Conservation (phyloP, 139 green algal genomes). For the Closterium sp. region DNA sequence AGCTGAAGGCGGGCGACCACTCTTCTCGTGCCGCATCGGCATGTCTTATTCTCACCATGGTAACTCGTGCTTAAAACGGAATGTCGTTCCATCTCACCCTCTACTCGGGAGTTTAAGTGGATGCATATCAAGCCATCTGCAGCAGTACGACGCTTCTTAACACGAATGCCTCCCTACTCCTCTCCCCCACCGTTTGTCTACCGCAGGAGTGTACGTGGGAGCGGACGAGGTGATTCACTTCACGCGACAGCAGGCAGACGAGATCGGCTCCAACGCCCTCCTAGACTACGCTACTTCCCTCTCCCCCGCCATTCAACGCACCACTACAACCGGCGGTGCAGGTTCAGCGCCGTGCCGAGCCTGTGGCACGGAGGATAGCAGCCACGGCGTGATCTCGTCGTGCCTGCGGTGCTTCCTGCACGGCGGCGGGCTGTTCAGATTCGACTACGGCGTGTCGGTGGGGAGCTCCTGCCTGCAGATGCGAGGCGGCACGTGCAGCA, state of each 20-base stretch:
- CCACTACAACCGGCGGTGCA: background rate
- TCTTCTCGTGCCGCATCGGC: too few relatives aligned
- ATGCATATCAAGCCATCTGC: background rate
- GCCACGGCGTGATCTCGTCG: constrained; percentile 29
- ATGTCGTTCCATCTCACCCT: background rate
- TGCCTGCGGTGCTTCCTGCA: constrained; percentile 38
- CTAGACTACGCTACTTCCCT: constrained; percentile 11
- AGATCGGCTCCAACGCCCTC: constrained; percentile 15
- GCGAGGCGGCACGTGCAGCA: constrained; percentile 41
- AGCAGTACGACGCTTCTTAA: too few relatives aligned
- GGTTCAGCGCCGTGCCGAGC: background rate
- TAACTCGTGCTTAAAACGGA: too few relatives aligned
- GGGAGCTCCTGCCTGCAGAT: constrained; percentile 21
- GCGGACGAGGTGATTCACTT: constrained; percentile 41
- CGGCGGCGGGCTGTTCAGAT: constrained; percentile 23
- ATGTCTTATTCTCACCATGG: too few relatives aligned
- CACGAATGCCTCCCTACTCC: too few relatives aligned
- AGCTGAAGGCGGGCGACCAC: too few relatives aligned
- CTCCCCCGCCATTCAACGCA: background rate
- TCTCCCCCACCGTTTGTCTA: background rate
- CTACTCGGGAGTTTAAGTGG: background rate
- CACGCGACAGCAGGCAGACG: constrained; percentile 18
- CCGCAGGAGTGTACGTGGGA: constrained; percentile 38
- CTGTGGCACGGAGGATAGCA: background rate
- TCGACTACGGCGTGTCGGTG: constrained; percentile 9